Evolutionary conservation across 495 filamentous ascomycete genomes (phyloP), one percentile per base, ranked within the genome.

Genomic region (Chaetomium cochliodes): DNA sequence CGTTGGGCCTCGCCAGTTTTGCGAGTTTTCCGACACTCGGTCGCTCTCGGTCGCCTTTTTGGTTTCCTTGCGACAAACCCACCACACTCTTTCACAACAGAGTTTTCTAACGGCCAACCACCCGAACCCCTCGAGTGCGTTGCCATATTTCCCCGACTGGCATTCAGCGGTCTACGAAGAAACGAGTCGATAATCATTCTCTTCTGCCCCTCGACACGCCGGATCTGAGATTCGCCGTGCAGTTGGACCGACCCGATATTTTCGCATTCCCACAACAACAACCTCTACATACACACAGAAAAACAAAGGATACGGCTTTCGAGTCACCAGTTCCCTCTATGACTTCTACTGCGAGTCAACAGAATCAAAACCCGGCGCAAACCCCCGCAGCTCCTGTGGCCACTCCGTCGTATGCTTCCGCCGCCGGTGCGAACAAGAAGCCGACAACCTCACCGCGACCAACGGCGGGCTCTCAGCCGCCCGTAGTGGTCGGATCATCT

Each of bases 381-480:
- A 82, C 81, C 78, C 80, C 82, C 75, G 81, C 86, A 69, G 79
- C 85, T 72, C 77, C 86, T 65, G 77, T 84, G 77, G 81, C 85
- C 76, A 81, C 85, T 76, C 80, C 84, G 78, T 88, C 86, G 74
- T 87, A 89, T 86, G 78, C 86, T 78, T 83, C 86, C 78, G 91
- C 91, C 74, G 78, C 85, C 67, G 81, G 86, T 82, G 90, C 91
- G 79, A 88, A 87, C 72, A 92, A 92, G 82, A 93, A 90, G 84
- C 79, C 77, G 64, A 80, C 84, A 65, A 78, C 83, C 65, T 81
- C 84, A 74, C 83, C 86, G 65, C 83, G 87, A 78, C 86, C 88
- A 78, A 88, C 88, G 82, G 82, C 86, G 73, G 87, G 88, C 80
- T 86, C 89, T 67, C 77, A 79, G 58, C 77, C 80, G 62, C 79